Conservation (phyloP, 306 rosid species). For the Gynostemma pentaphyllum region DNA sequence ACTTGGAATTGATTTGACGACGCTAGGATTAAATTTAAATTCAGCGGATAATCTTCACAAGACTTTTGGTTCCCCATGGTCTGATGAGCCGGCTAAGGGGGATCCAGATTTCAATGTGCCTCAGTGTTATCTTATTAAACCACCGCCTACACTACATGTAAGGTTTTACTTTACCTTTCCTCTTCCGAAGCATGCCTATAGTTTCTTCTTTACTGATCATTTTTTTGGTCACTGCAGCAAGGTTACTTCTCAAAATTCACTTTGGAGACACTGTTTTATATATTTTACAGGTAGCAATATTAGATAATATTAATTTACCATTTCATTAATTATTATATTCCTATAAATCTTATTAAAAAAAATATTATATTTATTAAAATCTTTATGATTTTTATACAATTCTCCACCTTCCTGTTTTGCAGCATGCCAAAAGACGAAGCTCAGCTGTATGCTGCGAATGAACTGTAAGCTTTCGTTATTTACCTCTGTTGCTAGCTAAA, state of each 20-base stretch:
- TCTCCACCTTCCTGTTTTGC: constrained; percentile 17
- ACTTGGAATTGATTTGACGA: constrained; percentile 88
- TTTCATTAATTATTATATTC: too few relatives aligned
- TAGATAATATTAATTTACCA: background rate
- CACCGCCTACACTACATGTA: constrained; percentile 68
- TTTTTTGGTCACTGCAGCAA: constrained; percentile 38
- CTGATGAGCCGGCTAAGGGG: constrained; percentile 88
- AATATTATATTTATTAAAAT: too few relatives aligned
- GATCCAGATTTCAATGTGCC: constrained; percentile 89
- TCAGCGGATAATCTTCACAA: constrained; percentile 90
- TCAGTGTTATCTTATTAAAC: constrained; percentile 76
- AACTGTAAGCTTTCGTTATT: constrained; percentile 50
- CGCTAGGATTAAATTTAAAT: constrained; percentile 86
- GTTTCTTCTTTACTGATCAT: constrained; percentile 5
- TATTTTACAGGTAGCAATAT: constrained; percentile 72
- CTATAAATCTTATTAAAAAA: too few relatives aligned
- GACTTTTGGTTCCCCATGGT: constrained; percentile 97
- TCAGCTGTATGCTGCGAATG: constrained; percentile 76
- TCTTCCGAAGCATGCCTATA: background rate
- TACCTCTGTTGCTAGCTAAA: background rate
- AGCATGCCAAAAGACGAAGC: constrained; percentile 98
- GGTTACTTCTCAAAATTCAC: constrained; percentile 67
- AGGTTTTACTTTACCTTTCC: constrained; percentile 12
- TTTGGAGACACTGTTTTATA: constrained; percentile 69
- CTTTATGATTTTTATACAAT: too few relatives aligned